Conservation (phyloP, 1,284 basidiomycete genomes). For the Caloboletus inedulis region DNA sequence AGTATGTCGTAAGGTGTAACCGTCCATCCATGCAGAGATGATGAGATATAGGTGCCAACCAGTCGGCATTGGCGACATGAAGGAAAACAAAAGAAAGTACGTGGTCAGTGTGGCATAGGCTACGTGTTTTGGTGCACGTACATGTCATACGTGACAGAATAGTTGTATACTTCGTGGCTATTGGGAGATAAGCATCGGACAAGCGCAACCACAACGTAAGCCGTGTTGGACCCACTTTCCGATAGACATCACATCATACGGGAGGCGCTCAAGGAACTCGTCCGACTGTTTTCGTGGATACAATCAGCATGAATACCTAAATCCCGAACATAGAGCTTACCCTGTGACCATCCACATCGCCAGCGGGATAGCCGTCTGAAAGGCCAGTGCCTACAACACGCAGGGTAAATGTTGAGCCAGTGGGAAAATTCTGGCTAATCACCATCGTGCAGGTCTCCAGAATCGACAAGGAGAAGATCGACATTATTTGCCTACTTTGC, state of each 20-base stretch:
- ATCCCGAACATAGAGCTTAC: conserved; percentile 32
- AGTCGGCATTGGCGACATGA: neutral
- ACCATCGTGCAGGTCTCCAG: conserved; percentile 81
- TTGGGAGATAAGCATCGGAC: conserved; percentile 12
- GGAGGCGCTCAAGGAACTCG: conserved; percentile 69
- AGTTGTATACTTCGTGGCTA: conserved; percentile 83
- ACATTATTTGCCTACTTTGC: conserved; percentile 55
- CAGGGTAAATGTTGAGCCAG: neutral
- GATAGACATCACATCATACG: conserved; percentile 82
- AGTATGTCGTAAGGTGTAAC: neutral
- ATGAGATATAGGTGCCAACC: neutral
- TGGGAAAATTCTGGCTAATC: neutral
- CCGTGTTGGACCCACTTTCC: conserved; percentile 57
- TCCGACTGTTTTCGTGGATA: conserved; percentile 45
- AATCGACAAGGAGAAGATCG: conserved; percentile 68
- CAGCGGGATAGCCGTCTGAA: conserved; percentile 68
- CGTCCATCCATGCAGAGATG: neutral
- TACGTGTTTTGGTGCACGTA: conserved; percentile 31
- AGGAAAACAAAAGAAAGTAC: neutral
- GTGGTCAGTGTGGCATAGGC: conserved; percentile 9
- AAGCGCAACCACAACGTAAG: neutral
- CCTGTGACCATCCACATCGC: conserved; percentile 70
- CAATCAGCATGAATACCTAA: neutral
- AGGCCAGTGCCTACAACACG: conserved; percentile 55
- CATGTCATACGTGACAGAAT: conserved; percentile 74